These are phyloP conservation scores for Aureobasidium sp. DNA, from an alignment of 2,329 filamentous ascomycete species.

Conservation along the genomic window DNA sequence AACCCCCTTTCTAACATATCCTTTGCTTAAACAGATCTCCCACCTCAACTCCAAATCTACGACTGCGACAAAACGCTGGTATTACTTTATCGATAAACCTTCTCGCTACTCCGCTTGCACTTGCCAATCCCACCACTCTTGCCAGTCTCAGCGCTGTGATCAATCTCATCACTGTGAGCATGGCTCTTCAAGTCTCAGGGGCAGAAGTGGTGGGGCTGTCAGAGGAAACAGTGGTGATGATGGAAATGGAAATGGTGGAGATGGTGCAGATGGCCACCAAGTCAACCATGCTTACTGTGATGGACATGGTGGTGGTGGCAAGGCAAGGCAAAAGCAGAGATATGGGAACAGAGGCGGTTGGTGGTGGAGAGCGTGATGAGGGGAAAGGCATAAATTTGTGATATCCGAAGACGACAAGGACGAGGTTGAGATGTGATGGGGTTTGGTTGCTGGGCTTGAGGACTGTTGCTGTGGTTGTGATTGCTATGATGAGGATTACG, in stretches of 20 bases:
- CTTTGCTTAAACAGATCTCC: neutral
- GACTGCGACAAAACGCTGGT: neutral
- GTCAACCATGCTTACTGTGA: neutral
- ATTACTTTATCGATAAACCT: neutral
- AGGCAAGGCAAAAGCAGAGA: neutral
- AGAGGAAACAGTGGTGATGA: neutral
- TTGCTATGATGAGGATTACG: neutral
- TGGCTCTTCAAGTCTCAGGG: neutral
- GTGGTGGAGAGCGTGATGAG: slow-evolving; percentile 7
- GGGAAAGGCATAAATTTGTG: neutral
- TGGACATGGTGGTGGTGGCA: neutral
- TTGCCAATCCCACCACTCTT: neutral
- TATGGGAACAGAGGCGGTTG: neutral
- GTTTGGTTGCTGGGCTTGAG: neutral
- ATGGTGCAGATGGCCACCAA: neutral
- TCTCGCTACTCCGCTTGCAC: too few relatives aligned
- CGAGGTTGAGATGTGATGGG: neutral
- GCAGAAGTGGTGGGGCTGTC: neutral
- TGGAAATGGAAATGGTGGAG: neutral
- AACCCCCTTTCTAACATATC: too few relatives aligned
- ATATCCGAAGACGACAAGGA: too few relatives aligned
- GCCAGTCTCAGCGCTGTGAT: neutral
- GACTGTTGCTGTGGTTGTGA: neutral
- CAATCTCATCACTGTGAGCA: neutral
- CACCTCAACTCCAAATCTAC: slow-evolving; percentile 1